A percentile compares a stretch with the other conserved stretches of the same genome.
phyloP scores from a whole-genome alignment of 1,139 yeast species.

The Pichia inconspicua region DNA sequence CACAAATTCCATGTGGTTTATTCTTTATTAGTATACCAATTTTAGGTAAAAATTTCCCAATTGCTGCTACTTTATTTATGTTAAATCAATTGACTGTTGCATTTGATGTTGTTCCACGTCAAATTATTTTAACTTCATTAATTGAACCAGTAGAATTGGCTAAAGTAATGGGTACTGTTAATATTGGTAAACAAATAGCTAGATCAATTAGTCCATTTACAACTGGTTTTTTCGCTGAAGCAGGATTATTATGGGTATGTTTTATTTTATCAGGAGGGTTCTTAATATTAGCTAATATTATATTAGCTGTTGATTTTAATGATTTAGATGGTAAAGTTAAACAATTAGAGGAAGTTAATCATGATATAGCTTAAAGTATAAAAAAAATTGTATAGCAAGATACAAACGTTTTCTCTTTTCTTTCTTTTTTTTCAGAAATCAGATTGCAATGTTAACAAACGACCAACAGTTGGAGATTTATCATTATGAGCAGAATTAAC shows the following conservation, averaged over 20 bases:
- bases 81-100: conserved; percentile 52
- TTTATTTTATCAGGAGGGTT: conserved; percentile 58
- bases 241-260: conserved; percentile 43
- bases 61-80: conserved; percentile 33
- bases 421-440: neutral
- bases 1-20: conserved; percentile 72
- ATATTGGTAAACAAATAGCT: conserved; percentile 78
- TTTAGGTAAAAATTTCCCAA: conserved; percentile 25
- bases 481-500: conserved; percentile 5
- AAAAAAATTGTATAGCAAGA: neutral
- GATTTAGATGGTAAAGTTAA: conserved; percentile 34
- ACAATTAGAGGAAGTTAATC: conserved; percentile 25
- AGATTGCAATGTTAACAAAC: conserved; percentile 6
- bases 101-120: conserved; percentile 91
- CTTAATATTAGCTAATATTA: conserved; percentile 37
- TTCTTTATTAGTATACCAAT: conserved; percentile 52
- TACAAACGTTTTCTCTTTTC: too few relatives aligned
- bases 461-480: conserved; percentile 7
- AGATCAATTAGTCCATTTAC: conserved; percentile 74
- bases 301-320: conserved; percentile 36
- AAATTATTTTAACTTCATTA: conserved; percentile 62
- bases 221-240: conserved; percentile 65
- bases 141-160: conserved; percentile 57
- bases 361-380: conserved; percentile 5
- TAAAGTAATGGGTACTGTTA: conserved; percentile 75